A percentile compares a stretch with the other conserved stretches of the same genome.
phyloP scores from a whole-genome alignment of 768 basidiomycete species.

The Xanthoconium purpureum region DNA sequence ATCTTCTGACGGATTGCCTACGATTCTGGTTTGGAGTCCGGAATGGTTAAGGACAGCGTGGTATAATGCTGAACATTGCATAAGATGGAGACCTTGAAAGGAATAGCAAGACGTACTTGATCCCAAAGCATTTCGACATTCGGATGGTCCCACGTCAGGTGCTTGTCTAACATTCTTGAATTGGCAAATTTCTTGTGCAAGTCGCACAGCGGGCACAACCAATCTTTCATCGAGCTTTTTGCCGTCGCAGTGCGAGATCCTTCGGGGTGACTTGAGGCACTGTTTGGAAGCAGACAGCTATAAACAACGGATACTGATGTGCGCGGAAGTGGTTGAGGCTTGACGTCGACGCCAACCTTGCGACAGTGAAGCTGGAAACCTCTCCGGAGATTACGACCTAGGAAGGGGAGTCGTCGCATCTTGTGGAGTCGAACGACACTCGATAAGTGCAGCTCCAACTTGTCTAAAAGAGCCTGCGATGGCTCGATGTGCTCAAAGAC shows the following conservation, averaged over 20 bases:
- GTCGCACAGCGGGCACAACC: constrained; percentile 56
- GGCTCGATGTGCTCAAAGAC: constrained; percentile 19
- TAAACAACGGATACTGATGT: constrained; percentile 27
- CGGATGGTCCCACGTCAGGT: constrained; percentile 49
- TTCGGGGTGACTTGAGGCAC: constrained; percentile 6
- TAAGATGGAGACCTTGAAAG: background rate
- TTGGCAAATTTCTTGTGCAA: constrained; percentile 42
- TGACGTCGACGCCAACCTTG: constrained; percentile 34
- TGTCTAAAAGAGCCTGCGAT: constrained; percentile 34
- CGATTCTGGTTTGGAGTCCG: constrained; percentile 7
- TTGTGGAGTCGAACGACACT: constrained; percentile 37
- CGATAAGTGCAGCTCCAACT: constrained; percentile 33
- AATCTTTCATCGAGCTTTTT: constrained; percentile 32
- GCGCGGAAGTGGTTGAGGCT: constrained; percentile 17
- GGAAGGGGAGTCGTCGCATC: constrained; percentile 50
- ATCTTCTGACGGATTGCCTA: constrained; percentile 6
- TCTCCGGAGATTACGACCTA: constrained; percentile 46
- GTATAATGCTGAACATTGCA: constrained; percentile 10
- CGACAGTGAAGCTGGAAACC: constrained; percentile 49
- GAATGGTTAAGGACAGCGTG: constrained; percentile 17
- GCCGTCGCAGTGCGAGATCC: constrained; percentile 7
- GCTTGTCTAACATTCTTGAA: constrained; percentile 42
- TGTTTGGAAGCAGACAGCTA: constrained; percentile 9
- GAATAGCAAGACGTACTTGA: constrained; percentile 17
- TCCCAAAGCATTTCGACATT: constrained; percentile 40